phyloP scores from a whole-genome alignment of 768 basidiomycete species.

The Calocybe indica region DNA sequence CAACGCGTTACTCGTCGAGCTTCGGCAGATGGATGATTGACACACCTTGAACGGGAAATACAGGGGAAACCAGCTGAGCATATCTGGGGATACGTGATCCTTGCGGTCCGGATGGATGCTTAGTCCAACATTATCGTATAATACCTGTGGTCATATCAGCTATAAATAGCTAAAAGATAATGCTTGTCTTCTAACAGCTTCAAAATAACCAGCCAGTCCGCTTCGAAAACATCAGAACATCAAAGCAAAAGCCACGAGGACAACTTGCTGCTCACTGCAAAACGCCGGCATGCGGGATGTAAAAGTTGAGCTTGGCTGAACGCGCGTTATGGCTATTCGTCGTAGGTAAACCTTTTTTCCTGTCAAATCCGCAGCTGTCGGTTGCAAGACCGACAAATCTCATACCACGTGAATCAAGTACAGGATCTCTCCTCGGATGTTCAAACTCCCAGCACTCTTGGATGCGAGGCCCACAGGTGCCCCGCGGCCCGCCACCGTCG shows the following conservation, averaged over 20 bases:
- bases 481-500: constrained; percentile 52
- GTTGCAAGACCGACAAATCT: constrained; percentile 8
- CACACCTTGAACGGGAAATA: constrained; percentile 91
- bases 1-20: too few relatives aligned
- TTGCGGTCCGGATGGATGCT: constrained; percentile 92
- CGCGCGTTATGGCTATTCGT: constrained; percentile 97
- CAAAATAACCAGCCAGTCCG: constrained; percentile 96
- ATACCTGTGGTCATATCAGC: constrained; percentile 26
- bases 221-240: constrained; percentile 17
- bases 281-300: constrained; percentile 91
- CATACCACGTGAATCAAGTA: constrained; percentile 65
- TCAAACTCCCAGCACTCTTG: constrained; percentile 99
- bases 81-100: constrained; percentile 84
- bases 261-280: constrained; percentile 51
- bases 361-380: not conserved
- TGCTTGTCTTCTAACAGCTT: constrained; percentile 45
- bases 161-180: constrained; percentile 1
- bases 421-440: constrained; percentile 80
- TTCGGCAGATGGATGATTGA: constrained; percentile 3
- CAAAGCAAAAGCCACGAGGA: not conserved
- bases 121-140: constrained; percentile 86
- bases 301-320: constrained; percentile 79
- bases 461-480: constrained; percentile 72
- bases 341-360: constrained; percentile 66
- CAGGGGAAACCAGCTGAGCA: constrained; percentile 99